phyloP scores from a whole-genome alignment of 2,329 filamentous ascomycete genomes.

The Torrubiella hemipterigena region DNA sequence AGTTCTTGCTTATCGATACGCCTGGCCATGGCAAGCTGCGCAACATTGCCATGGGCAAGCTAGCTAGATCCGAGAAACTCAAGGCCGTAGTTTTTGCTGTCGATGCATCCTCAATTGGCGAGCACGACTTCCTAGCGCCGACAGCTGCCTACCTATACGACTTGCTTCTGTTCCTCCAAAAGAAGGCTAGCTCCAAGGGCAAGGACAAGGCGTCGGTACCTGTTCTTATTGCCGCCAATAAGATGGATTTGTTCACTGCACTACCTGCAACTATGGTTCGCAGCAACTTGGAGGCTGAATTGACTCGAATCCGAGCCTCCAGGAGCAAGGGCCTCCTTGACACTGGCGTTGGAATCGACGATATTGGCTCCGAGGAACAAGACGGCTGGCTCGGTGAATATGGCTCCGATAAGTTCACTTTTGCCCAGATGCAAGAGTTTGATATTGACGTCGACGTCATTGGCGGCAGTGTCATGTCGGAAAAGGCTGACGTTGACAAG shows the following conservation, averaged over 20 bases:
- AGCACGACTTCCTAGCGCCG: constrained; percentile 51
- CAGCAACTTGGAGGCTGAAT: constrained; percentile 64
- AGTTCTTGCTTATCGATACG: constrained; percentile 73
- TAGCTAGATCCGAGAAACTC: constrained; percentile 36
- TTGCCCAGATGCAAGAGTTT: constrained; percentile 73
- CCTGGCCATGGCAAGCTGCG: constrained; percentile 94
- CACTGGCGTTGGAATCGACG: constrained; percentile 60
- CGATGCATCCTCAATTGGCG: constrained; percentile 62
- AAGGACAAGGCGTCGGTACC: constrained; percentile 39
- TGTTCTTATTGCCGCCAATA: constrained; percentile 83
- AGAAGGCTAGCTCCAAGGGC: constrained; percentile 39
- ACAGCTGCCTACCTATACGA: constrained; percentile 83
- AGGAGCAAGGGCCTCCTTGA: constrained; percentile 73
- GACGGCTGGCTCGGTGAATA: constrained; percentile 79
- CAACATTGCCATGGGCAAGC: constrained; percentile 46
- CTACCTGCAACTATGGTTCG: constrained; percentile 68
- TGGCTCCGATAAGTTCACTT: constrained; percentile 65
- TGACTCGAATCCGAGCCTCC: constrained; percentile 64
- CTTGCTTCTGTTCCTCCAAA: constrained; percentile 71
- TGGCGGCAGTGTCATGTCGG: constrained; percentile 57
- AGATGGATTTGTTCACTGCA: constrained; percentile 90
- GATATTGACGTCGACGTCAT: constrained; percentile 66
- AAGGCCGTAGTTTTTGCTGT: constrained; percentile 75
- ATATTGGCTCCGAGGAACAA: constrained; percentile 53
- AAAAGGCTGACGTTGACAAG: constrained; percentile 59